Evolutionary conservation across 1,284 basidiomycete genomes (phyloP).

Genomic region (Xanthoconium separans): DNA sequence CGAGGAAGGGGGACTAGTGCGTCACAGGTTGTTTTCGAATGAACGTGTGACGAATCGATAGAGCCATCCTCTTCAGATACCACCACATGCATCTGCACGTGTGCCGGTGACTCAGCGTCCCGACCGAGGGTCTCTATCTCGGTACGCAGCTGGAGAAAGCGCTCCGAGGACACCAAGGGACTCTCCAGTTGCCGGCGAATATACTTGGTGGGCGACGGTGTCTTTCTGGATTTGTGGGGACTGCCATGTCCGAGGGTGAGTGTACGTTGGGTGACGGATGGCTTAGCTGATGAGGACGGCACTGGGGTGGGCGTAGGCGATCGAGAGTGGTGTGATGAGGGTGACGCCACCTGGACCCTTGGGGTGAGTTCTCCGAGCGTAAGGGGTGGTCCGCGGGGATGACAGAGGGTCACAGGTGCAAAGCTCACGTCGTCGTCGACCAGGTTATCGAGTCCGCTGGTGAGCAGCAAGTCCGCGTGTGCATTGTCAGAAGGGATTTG

Average conservation of each 20-base stretch:
- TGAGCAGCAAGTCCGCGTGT: constrained; percentile 40
- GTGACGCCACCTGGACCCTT: constrained; percentile 21
- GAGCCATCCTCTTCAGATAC: not conserved
- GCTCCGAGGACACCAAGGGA: constrained; percentile 31
- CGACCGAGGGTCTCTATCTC: constrained; percentile 18
- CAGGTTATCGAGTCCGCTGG: constrained; percentile 39
- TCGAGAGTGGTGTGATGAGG: constrained; percentile 2
- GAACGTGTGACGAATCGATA: constrained; percentile 1
- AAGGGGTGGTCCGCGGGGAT: constrained; percentile 27
- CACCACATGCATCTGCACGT: not conserved
- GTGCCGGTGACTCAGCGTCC: not conserved
- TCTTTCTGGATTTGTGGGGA: constrained; percentile 12
- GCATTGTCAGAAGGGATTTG: constrained; percentile 44
- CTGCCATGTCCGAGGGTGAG: constrained; percentile 18
- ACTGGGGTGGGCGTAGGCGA: constrained; percentile 10
- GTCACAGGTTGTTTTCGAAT: not conserved
- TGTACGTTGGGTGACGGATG: constrained; percentile 21
- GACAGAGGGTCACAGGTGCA: constrained; percentile 28
- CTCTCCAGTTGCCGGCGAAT: not conserved
- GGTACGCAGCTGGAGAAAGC: constrained; percentile 18
- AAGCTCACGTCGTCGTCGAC: constrained; percentile 33
- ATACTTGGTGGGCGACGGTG: constrained; percentile 2
- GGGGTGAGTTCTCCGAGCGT: constrained; percentile 41
- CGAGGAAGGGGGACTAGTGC: constrained; percentile 1
- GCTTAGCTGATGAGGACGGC: constrained; percentile 24